Evolutionary conservation across 257 asterid species (phyloP), one percentile per base, ranked within the genome.

Genomic region (Nicotiana noctiflora): DNA sequence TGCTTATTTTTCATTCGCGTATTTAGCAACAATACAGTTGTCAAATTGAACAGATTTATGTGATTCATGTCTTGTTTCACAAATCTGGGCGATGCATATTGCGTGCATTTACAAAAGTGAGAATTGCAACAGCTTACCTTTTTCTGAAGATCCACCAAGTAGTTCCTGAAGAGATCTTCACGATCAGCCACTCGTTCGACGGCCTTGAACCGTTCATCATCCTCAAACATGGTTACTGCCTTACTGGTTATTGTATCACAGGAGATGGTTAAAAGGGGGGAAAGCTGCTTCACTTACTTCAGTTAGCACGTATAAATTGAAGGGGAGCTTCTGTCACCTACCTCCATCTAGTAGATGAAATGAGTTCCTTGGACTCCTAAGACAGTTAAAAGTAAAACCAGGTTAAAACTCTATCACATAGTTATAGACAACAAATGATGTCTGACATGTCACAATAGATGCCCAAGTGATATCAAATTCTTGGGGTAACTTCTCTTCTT

Each of bases 261-360:
- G 79, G 53, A 44, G 80, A 29, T n/a, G 80, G 64, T 60, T 37
- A 10, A 61, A 49, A 12, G 77, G 5, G 19, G 60, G 4, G 8
- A 72, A 46, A 6, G 77, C 7, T 44, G 59, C 59, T 72, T 72
- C 77, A 7, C 57, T 72, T 46, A 72, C 59, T 72, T 44, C 37
- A 72, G 60, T 72, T 44, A 46, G 34, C 23, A 46, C 23, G 77
- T 44, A 72, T 46, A 5, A 44, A 72, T 7, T 40, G 25, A 72
- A 72, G 82, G 76, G 56, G 31, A 72, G 82, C 81, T 79, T 57
- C 72, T 66, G 68, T 17, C 32, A 85, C 77, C 72, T 82, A 95
- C 99, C 99, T 93, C 99, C 99, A 95, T 46, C 98, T 91, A 4
- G 90, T 95, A 31, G 96, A 89, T 76, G 99, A 92, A 59, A 94